Base-by-base conservation (phyloP, 2,329 filamentous ascomycete genomes). In the Pseudogymnoascus sp. region DNA sequence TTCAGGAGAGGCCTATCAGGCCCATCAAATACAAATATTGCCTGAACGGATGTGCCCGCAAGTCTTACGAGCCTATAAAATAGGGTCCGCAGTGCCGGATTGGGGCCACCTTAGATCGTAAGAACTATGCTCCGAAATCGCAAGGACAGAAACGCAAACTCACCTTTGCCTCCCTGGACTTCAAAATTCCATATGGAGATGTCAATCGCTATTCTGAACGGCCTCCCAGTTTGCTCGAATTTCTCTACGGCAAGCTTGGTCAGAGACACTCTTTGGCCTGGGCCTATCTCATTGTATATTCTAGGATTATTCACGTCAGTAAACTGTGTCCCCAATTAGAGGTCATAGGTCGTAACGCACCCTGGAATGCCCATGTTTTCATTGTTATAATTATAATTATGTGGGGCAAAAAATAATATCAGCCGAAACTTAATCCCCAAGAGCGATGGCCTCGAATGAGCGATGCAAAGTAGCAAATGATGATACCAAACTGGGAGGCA, bases 101-200 rank as follows among this genome's bases (percentile, higher is more conserved):
- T 97, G 9, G 87, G 86, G 64, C 94, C 94, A 55, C 93, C 87
- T 85, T 12, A 3, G 12, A 36, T 60, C 68, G 58, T 68, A 67
- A 58, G 25, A 42, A 33, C 14, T 22, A n/a, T 9, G 7, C 8
- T 35, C 30, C 36, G 23, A 23, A 23, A 52, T 12, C 9, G 5
- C 12, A 28, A 33, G 6, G 12, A 19, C 11, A 59, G 11, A n/a
- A 59, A 39, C 22, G 23, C 11, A 62, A 16, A 63, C 69, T 33
- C 70, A 83, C 85, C 91, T 77, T 86, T 86, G 16, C 90, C 90
- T 12, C 91, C 88, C 72, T 96, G 92, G 11, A 88, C 88, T 71
- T 99, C 94, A 71, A 96, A 97, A 49, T 96, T 89, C 94, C 94
- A 99, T 72, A 99, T 97, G 2, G 92, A 91, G 68, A 96, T 89